Base-by-base conservation (phyloP, 352 stramenopile genomes). In the Thalassiosira sp. region DNA sequence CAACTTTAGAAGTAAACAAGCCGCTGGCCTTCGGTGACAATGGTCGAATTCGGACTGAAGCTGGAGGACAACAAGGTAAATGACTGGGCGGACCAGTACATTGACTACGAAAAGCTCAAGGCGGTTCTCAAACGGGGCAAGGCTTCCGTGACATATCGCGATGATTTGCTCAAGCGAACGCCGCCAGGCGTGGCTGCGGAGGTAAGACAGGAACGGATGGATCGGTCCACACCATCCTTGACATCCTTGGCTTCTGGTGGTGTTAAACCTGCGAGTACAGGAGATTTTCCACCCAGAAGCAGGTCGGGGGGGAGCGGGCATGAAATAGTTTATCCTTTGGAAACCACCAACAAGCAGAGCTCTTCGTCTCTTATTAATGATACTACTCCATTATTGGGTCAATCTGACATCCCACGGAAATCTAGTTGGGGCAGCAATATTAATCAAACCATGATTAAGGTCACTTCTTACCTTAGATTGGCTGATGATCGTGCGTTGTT, bases 21-120 rank as follows among this genome's bases (percentile, higher is more conserved):
- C n/a, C n/a, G n/a, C n/a, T n/a, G n/a, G n/a, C n/a, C n/a, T n/a
- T n/a, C n/a, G n/a, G n/a, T n/a, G n/a, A 82, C 43, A 52, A 92
- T 92, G 87, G 87, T 92, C 0, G 87, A 94, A 72, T 92, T 94
- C 52, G 88, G 86, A 27, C 67, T 92, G 7, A 94, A 92, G 71
- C 71, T 92, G 24, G 82, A 92, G 71, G 88, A 93, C 77, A 93
- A 93, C 62, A 91, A 89, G 45, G 84, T 92, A 40, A 65, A 80
- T 5, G 76, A 90, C 72, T 93, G 88, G 56, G 33, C 72, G 40
- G 66, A 81, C 20, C 66, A 88, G 57, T 93, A 93, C 57, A 81
- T 93, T 48, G 73, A 89, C 68, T 93, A 93, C 66, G 88, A 92
- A 73, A 84, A 79, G 53, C 70, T 93, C 8, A 93, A 93, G 71